Conservation (phyloP, 2,329 filamentous ascomycete species). For the Ceratocystis albifundus region DNA sequence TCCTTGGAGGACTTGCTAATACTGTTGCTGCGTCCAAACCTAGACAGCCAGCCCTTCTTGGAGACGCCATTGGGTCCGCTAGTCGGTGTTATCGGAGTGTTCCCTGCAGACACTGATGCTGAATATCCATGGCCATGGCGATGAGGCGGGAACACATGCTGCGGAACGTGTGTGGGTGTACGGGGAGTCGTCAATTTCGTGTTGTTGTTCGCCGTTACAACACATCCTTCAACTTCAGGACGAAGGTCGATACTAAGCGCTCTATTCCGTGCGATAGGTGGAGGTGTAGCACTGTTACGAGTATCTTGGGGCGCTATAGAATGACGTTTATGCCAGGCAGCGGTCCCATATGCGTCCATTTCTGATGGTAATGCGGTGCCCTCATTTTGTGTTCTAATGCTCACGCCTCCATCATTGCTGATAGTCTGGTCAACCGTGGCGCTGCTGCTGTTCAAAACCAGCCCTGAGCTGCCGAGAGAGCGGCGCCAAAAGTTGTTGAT, state of each 20-base stretch:
- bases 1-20: constrained; percentile 17
- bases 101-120: constrained; percentile 13
- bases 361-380: constrained; percentile 22
- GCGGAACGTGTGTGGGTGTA: constrained; percentile 15
- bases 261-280: constrained; percentile 42
- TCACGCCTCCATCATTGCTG: constrained; percentile 19
- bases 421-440: constrained; percentile 21
- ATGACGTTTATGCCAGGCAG: constrained; percentile 33
- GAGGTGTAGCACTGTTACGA: constrained; percentile 41
- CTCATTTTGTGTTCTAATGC: constrained; percentile 20
- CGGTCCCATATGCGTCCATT: constrained; percentile 31
- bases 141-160: constrained; percentile 15
- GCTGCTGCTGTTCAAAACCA: constrained; percentile 24
- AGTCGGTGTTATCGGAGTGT: constrained; percentile 12
- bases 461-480: constrained; percentile 33
- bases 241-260: constrained; percentile 21
- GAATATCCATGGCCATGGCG: constrained; percentile 16
- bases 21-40: constrained; percentile 23
- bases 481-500: constrained; percentile 43
- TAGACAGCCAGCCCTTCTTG: constrained; percentile 22
- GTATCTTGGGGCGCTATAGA: constrained; percentile 33
- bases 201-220: constrained; percentile 2
- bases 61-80: constrained; percentile 14
- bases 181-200: constrained; percentile 10
- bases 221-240: neutral